Evolutionary conservation across 805 yeast genomes (phyloP).

Genomic region (Lipomyces yamanashiensis): DNA sequence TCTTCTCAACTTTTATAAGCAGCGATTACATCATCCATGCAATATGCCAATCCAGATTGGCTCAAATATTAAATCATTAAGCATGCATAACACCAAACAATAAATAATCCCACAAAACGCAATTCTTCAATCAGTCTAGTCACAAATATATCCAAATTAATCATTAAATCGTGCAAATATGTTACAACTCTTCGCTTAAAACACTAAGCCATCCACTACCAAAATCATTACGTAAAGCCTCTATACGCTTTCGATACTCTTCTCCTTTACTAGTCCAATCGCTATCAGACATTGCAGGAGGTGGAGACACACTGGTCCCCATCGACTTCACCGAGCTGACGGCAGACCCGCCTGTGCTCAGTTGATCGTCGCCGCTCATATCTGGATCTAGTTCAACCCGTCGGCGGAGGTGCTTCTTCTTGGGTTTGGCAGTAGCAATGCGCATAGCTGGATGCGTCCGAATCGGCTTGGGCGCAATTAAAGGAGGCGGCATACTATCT

Average conservation of each 20-base stretch:
- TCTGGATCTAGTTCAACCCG: constrained; percentile 29
- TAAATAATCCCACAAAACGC: neutral
- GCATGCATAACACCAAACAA: constrained; percentile 1
- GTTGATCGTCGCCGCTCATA: constrained; percentile 26
- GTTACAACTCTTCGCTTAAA: constrained; percentile 40
- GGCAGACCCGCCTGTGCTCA: constrained; percentile 21
- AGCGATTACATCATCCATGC: too few species aligned
- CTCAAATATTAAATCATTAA: neutral
- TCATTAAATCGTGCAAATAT: neutral
- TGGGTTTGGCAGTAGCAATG: constrained; percentile 15
- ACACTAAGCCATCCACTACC: constrained; percentile 44
- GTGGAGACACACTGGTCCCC: constrained; percentile 12
- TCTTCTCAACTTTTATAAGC: neutral
- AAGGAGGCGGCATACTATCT: constrained; percentile 8
- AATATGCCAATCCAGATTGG: neutral
- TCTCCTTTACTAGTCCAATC: constrained; percentile 41
- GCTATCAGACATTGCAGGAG: constrained; percentile 11
- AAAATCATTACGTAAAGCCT: constrained; percentile 42
- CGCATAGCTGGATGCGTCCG: constrained; percentile 23
- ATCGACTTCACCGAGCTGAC: constrained; percentile 24
- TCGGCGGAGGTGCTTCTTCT: constrained; percentile 16
- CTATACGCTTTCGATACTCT: constrained; percentile 46
- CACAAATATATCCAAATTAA: too few species aligned
- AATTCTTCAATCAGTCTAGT: neutral
- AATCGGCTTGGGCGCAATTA: neutral